These are phyloP conservation scores for Cinchona pubescens DNA, from an alignment of 257 asterid species.

Conservation along the genomic window DNA sequence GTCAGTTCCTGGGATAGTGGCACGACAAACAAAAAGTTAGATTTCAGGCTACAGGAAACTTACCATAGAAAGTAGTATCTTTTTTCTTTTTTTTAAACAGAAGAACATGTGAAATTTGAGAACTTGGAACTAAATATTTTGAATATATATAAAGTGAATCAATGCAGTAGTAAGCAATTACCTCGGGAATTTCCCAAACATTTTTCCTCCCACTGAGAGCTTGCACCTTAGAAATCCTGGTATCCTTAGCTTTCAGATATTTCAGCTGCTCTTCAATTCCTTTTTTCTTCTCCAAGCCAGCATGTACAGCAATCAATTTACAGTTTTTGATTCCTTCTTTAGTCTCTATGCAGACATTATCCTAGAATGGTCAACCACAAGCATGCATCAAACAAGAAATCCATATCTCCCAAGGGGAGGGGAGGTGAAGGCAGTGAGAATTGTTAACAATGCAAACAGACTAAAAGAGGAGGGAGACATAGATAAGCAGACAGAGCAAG, in stretches of 20 bases:
- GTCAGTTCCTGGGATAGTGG: constrained; percentile 47
- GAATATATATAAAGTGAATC: background rate
- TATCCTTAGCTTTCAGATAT: constrained; percentile 67
- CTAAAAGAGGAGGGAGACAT: background rate
- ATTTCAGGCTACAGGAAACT: background rate
- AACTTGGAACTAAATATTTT: background rate
- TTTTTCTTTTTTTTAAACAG: background rate
- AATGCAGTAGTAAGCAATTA: constrained; percentile 22
- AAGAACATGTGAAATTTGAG: background rate
- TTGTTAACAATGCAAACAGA: background rate
- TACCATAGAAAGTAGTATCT: background rate
- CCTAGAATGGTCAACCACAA: constrained; percentile 38
- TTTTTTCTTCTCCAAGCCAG: constrained; percentile 71
- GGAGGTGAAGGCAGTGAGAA: background rate
- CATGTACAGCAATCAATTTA: constrained; percentile 81
- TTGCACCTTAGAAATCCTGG: constrained; percentile 77
- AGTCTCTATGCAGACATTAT: constrained; percentile 66
- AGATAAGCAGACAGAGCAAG: background rate
- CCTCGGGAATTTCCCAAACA: constrained; percentile 88
- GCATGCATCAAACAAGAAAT: background rate
- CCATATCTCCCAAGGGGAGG: background rate
- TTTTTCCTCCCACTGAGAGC: constrained; percentile 78
- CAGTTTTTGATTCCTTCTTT: constrained; percentile 54
- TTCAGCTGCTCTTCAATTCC: constrained; percentile 57
- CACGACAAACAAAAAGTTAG: background rate